Conservation (phyloP, 2,329 filamentous ascomycete species). For the Fusarium coffeatum region DNA sequence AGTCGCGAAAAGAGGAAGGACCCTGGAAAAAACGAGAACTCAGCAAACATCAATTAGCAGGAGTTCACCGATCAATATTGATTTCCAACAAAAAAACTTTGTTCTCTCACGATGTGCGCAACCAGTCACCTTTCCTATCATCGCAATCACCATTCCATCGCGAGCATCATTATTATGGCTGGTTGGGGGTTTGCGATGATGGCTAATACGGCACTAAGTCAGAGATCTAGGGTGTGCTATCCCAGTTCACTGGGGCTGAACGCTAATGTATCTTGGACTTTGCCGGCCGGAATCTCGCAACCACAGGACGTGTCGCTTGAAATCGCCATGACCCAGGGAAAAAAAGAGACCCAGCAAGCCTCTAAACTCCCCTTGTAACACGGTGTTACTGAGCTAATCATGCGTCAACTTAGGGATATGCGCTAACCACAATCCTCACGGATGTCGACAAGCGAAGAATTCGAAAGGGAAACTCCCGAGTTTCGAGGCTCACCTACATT, state of each 20-base stretch:
- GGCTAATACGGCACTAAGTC: constrained; percentile 7
- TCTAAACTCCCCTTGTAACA: constrained; percentile 11
- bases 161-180: neutral
- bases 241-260: constrained; percentile 18
- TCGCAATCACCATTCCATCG: constrained; percentile 3
- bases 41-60: neutral
- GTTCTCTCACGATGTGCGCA: neutral
- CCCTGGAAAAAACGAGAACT: neutral
- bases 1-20: neutral
- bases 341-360: constrained; percentile 10
- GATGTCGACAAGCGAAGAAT: constrained; percentile 13
- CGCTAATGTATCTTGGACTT: constrained; percentile 35
- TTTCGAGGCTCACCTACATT: constrained; percentile 17
- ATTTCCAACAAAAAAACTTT: neutral
- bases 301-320: constrained; percentile 20
- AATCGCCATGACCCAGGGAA: constrained; percentile 23
- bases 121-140: neutral
- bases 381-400: constrained; percentile 20
- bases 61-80: neutral
- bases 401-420: constrained; percentile 5
- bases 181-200: constrained; percentile 27
- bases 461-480: constrained; percentile 14
- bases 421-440: constrained; percentile 27
- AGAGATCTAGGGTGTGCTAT: constrained; percentile 22
- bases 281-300: constrained; percentile 40